phyloP scores from a whole-genome alignment of 805 yeast genomes.

The Lipomyces lipofer region DNA sequence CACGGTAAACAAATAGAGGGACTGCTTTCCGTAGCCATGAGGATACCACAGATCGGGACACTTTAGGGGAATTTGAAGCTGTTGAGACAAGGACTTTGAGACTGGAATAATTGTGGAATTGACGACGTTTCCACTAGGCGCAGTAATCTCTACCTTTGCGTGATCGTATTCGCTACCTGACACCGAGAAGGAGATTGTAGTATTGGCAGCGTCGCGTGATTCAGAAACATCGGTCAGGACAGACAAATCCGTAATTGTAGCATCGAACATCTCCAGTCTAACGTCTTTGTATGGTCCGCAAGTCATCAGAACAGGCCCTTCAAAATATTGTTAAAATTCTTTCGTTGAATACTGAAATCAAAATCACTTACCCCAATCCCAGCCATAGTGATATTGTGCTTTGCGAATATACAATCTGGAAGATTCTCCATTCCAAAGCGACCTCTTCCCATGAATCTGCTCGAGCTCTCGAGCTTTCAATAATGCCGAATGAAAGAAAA shows the following conservation, averaged over 20 bases:
- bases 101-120: neutral
- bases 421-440: slow-evolving; percentile 48
- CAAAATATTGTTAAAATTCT: neutral
- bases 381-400: slow-evolving; percentile 57
- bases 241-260: slow-evolving; percentile 31
- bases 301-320: slow-evolving; percentile 42
- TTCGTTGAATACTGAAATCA: slow-evolving; percentile 28
- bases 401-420: slow-evolving; percentile 49
- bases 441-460: slow-evolving; percentile 37
- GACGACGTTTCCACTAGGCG: slow-evolving; percentile 19
- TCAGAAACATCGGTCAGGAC: slow-evolving; percentile 24
- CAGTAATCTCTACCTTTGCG: slow-evolving; percentile 15
- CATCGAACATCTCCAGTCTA: slow-evolving; percentile 35
- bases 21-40: slow-evolving; percentile 42
- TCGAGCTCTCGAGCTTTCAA: slow-evolving; percentile 42
- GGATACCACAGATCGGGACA: slow-evolving; percentile 48
- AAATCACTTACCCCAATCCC: slow-evolving; percentile 54
- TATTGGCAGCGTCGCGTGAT: slow-evolving; percentile 7
- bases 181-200: neutral
- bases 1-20: slow-evolving; percentile 37
- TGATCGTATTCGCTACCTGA: slow-evolving; percentile 2
- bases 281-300: slow-evolving; percentile 50
- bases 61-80: slow-evolving; percentile 23
- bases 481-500: slow-evolving; percentile 46
- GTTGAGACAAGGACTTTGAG: neutral